Evolutionary conservation across 352 stramenopile species (phyloP), one percentile per base, ranked within the genome.

Genomic region (Thraustochytrium aureum): DNA sequence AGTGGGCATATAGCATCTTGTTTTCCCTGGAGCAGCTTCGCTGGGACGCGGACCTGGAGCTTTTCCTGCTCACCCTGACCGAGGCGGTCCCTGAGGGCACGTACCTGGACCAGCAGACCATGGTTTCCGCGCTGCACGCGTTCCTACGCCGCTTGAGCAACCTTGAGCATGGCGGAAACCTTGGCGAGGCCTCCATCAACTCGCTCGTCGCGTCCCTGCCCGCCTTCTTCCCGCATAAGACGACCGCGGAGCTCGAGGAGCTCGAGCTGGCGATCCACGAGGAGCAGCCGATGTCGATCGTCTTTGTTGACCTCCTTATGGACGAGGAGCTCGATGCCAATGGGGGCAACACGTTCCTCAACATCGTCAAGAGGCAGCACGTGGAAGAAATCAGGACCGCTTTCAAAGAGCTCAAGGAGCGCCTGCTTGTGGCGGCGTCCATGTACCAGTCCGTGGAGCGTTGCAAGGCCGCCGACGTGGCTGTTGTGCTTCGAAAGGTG

Each of bases 271-370:
- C 37, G 37, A 37, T 79, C 20, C 22, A 79, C 41, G 56, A 7
- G 10, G 69, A 72, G 14, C 69, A 79, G 56, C 69, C 69, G 26
- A 79, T 79, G 69, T 17, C 52, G 7, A 22, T 79, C 6, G 69
- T 79, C 26, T 79, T 79, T 79, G 61, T 79, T 7, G 69, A 79
- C 22, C 41, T 79, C n/a, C 30, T 79, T 41, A 38, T 79, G n/a
- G 69, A 79, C n/a, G 1, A 41, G 2, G 26, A 64, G 1, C 39
- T 52, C 14, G 66, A 74, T 1, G 14, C 26, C 38, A n/a, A 22
- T 5, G 59, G 45, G 7, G n/a, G 37, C 1, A 22, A 22, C 17
- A 22, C 47, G 26, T 79, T 79, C 30, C 4, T 74, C 3, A 41
- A 26, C 5, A 30, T 74, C 37, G 37, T 79, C 1, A 79, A 79